These are phyloP conservation scores for Monotropa hypopitys DNA, from an alignment of 179 eudicot species.

Conservation along the genomic window DNA sequence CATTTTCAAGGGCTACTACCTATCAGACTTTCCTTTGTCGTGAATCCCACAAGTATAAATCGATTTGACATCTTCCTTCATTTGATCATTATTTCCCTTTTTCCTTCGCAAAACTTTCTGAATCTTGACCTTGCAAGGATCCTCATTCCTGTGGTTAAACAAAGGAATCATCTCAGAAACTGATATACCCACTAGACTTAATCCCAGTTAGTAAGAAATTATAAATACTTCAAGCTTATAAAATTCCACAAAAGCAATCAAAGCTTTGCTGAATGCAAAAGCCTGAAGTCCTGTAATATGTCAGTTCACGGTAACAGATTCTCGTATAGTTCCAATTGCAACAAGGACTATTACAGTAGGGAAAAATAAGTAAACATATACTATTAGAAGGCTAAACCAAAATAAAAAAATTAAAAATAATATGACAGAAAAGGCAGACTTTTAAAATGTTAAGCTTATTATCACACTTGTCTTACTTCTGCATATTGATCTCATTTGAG, in stretches of 20 bases:
- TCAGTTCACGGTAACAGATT: background rate
- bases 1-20: constrained; percentile 15
- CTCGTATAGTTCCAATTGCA: background rate
- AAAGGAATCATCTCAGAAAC: constrained; percentile 1
- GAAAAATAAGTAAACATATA: background rate
- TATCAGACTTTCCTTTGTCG: constrained; percentile 16
- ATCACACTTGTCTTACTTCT: constrained; percentile 34
- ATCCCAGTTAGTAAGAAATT: background rate
- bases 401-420: background rate
- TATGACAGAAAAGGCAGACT: background rate
- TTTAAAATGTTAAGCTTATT: background rate
- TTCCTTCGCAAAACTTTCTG: constrained; percentile 15
- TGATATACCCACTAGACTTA: background rate
- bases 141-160: constrained; percentile 30
- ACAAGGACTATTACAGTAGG: background rate
- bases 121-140: constrained; percentile 20
- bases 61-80: constrained; percentile 13
- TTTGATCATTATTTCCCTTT: constrained; percentile 9
- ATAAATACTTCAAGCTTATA: background rate
- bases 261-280: background rate
- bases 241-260: background rate
- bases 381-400: background rate
- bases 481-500: constrained; percentile 22
- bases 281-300: background rate
- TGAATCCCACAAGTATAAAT: constrained; percentile 7